Base-by-base conservation (phyloP, 176 grass and related monocot species). In the Olyra latifolia region DNA sequence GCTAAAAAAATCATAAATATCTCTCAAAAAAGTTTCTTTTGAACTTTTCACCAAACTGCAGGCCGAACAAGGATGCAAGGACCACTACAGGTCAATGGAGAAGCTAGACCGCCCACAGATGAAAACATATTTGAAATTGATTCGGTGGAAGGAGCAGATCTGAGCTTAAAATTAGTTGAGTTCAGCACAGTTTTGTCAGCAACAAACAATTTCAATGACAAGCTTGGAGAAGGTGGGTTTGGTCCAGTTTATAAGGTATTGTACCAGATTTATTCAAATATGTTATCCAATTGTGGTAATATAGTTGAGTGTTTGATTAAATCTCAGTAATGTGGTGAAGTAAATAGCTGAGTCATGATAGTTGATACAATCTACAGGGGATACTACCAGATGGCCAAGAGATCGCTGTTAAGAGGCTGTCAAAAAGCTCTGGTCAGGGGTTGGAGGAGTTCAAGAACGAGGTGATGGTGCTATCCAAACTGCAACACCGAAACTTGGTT, bases 241-340 rank as follows among this genome's bases (percentile, higher is more conserved):
- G 89, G 93, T 77, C 65, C 87, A 60, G 93, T 96, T 86, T 96
- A 90, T 81, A 90, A 88, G 90, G 93, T 96, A 35, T 35, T 35
- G 5, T 35, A 35, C 32, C 32, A 72, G 13, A 23, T 19, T 32
- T 17, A 27, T 12, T 57, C 16, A 35, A 57, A 68, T 6, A 56
- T 83, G 30, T 52, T 13, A 3, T 74, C 43, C 17, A n/a, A 2
- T 63, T 40, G 10, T 70, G 9, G 17, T 3, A 19, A 53, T 44
- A 56, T 72, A 7, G 9, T 11, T 10, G 2, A 78, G 1, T 23
- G 46, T 11, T 66, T 30, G 29, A 27, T 61, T 68, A 0, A 12
- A 44, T 70, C 10, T 38, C 19, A 7, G 32, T 35, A 23, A 52
- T 44, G 43, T 28, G 14, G 16, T 10, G 17, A 29, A 46, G 12